Evolutionary conservation across 768 basidiomycete species (phyloP), one percentile per base, ranked within the genome.

Genomic region (Amanita fuliginea): DNA sequence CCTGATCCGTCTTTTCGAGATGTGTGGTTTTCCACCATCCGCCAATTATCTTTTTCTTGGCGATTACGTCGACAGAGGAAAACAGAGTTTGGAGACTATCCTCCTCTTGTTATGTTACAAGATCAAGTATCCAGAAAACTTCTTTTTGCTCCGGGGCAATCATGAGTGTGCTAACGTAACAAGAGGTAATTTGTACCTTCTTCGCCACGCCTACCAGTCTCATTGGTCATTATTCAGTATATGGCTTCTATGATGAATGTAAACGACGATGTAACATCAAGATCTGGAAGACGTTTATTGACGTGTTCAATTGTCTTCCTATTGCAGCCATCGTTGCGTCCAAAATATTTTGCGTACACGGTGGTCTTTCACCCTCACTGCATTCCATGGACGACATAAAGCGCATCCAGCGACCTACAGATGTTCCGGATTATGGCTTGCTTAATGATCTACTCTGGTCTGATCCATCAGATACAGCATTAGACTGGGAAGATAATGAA

Each of bases 81-180:
- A 98, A 69, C 95, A 98, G 69, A 93, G 89, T 60, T 78, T 99
- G 53, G 96, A 99, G 67, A 98, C 96, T 13, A 98, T 99, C 62
- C 80, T 98, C 21, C 79, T 99, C 43, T 74, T 99, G 35, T 73
- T 98, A 36, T 98, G 96, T 67, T 98, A 97, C 81, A 99, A 99
- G 76, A 90, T 99, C 73, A 98, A 98, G 68, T 99, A 94, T 67
- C 96, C 96, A 6, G 96, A 99, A 71, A 98, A 98, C 71, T 98
- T 99, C 72, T 98, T 98, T 74, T 75, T 99, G 34, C 70, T 99
- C 47, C 78, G 96, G 60, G 96, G 96, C 37, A 99, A 99, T 65
- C 96, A 99, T 65, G 96, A 99, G 72, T 97, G 95, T 62, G 96
- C 96, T 42, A 98, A 98, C 61, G 96, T 99, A 47, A 99, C 96